Conservation (phyloP, 371 early-diverging fungal genomes). For the Cokeromyces recurvatus region DNA sequence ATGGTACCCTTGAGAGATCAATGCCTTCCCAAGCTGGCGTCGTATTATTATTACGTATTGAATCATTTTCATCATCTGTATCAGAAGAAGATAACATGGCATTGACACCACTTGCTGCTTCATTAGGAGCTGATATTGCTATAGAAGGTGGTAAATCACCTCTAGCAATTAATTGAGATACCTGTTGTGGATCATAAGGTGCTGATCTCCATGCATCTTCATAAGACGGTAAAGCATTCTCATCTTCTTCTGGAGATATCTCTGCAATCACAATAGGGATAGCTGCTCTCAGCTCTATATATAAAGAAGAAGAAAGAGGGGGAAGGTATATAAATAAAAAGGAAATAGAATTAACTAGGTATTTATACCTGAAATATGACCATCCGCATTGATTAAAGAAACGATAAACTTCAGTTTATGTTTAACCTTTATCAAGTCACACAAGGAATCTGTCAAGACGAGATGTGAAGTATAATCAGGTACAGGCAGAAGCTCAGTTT, state of each 20-base stretch:
- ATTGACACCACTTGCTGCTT: constrained; percentile 78
- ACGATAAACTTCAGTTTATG: constrained; percentile 44
- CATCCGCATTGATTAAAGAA: constrained; percentile 40
- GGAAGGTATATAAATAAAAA: too few species aligned
- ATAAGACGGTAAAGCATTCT: constrained; percentile 39
- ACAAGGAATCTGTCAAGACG: constrained; percentile 24
- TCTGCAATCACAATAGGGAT: constrained; percentile 37
- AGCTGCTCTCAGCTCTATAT: constrained; percentile 31
- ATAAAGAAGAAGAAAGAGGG: too few species aligned
- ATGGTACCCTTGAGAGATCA: constrained; percentile 38
- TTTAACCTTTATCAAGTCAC: constrained; percentile 37
- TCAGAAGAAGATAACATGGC: constrained; percentile 57
- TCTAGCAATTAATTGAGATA: constrained; percentile 24
- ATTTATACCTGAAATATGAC: constrained; percentile 50
- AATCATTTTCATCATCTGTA: constrained; percentile 59
- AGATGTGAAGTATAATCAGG: constrained; percentile 20
- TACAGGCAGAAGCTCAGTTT: constrained; percentile 24
- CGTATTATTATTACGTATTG: constrained; percentile 56
- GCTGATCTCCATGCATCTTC: constrained; percentile 47
- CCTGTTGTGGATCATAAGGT: constrained; percentile 34
- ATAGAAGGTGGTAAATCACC: constrained; percentile 37
- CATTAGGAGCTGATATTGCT: constrained; percentile 71
- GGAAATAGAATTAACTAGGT: too few species aligned
- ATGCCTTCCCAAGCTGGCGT: constrained; percentile 63
- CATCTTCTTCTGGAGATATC: constrained; percentile 33